These are phyloP conservation scores for Pyrrhoderma noxium DNA, from an alignment of 1,284 basidiomycete genomes.

Conservation along the genomic window DNA sequence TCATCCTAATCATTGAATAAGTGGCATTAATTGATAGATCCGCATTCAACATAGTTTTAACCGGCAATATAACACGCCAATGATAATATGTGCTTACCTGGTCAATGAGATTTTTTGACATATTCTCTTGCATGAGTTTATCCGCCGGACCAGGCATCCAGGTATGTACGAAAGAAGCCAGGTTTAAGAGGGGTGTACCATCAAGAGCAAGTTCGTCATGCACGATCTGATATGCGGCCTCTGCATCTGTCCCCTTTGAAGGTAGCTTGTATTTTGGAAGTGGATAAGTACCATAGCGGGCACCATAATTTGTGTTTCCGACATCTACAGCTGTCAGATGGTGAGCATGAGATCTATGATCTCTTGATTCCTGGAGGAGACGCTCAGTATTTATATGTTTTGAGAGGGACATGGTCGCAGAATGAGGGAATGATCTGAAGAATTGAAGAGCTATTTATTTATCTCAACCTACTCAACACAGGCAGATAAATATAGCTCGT, in stretches of 20 bases:
- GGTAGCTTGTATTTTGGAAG: slow-evolving; percentile 67
- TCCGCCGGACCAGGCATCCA: slow-evolving; percentile 59
- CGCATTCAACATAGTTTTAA: too few species aligned
- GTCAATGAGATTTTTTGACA: slow-evolving; percentile 86
- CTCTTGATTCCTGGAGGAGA: slow-evolving; percentile 48
- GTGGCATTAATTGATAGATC: too few species aligned
- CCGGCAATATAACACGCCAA: too few species aligned
- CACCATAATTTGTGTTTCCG: slow-evolving; percentile 46
- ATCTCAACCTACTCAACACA: too few species aligned
- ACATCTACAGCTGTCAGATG: slow-evolving; percentile 30
- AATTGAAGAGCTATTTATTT: slow-evolving; percentile 19
- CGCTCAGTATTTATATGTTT: slow-evolving; percentile 61
- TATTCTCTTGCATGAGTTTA: slow-evolving; percentile 75
- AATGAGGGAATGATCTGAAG: slow-evolving; percentile 15
- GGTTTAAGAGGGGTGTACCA: slow-evolving; percentile 71
- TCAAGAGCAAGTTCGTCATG: slow-evolving; percentile 81
- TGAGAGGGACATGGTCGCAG: slow-evolving; percentile 39
- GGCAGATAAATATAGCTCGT: too few species aligned
- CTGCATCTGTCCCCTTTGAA: slow-evolving; percentile 47
- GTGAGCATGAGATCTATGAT: slow-evolving; percentile 33
- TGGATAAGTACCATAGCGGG: slow-evolving; percentile 54
- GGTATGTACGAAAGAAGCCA: slow-evolving; percentile 69
- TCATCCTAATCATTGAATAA: slow-evolving; percentile 45
- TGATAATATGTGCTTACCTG: too few species aligned
- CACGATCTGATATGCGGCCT: slow-evolving; percentile 72